phyloP scores from a whole-genome alignment of 106 monocot genomes.

The Acanthochlamys bracteata region DNA sequence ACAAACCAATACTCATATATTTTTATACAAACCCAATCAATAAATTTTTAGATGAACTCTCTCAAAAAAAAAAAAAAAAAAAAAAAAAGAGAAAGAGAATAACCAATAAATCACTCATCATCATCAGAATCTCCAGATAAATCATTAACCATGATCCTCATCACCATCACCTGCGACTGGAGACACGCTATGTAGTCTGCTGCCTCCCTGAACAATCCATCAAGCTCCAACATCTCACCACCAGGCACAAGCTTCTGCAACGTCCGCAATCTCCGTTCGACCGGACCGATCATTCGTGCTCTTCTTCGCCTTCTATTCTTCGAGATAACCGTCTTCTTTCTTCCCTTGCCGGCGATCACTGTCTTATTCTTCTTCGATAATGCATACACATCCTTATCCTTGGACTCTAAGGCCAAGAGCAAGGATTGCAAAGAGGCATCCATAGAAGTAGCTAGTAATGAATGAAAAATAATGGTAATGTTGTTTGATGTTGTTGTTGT shows the following conservation, averaged over 20 bases:
- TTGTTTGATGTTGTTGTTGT: too few relatives aligned
- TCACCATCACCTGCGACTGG: neutral
- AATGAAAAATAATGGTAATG: too few relatives aligned
- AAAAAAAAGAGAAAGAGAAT: neutral
- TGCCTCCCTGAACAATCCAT: slow-evolving; percentile 9
- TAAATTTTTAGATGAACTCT: too few relatives aligned
- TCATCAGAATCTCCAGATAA: slow-evolving; percentile 4
- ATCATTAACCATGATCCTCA: slow-evolving; percentile 8
- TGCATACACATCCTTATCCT: neutral
- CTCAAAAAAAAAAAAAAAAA: neutral
- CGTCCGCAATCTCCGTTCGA: slow-evolving; percentile 4
- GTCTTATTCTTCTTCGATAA: neutral
- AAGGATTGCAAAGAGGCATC: neutral
- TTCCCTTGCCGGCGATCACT: neutral
- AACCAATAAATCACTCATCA: neutral
- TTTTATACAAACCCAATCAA: too few relatives aligned
- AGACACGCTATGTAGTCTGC: slow-evolving; percentile 3
- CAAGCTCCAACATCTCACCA: slow-evolving; percentile 5
- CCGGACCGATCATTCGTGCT: neutral
- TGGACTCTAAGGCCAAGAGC: neutral
- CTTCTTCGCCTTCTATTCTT: neutral
- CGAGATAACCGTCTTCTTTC: neutral
- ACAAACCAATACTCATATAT: too few relatives aligned
- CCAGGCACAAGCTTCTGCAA: slow-evolving; percentile 3
- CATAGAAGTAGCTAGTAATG: neutral